Percentiles rank a stretch among this genome's conserved stretches.
Conservation (phyloP, 2,329 filamentous ascomycete species). For the Fusarium haematococcum region DNA sequence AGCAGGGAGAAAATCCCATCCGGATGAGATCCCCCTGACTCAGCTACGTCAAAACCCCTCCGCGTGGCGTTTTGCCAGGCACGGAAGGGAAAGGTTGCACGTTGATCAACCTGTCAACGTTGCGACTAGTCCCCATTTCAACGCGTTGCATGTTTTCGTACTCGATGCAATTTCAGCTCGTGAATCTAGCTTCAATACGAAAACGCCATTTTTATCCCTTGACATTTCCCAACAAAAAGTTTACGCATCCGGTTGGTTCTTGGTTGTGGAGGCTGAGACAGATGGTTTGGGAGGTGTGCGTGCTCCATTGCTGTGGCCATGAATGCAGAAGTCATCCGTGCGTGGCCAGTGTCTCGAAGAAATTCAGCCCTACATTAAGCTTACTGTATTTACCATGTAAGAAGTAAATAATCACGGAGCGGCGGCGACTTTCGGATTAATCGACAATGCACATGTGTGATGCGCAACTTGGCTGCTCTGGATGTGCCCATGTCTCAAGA, state of each 20-base stretch:
- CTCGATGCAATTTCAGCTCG: not conserved
- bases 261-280: not conserved
- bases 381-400: not conserved
- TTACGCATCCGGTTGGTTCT: not conserved
- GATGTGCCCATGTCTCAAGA: not conserved
- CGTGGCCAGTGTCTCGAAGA: not conserved
- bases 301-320: not conserved
- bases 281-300: not conserved
- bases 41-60: not conserved
- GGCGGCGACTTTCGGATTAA: not conserved
- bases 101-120: not conserved
- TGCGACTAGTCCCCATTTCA: not conserved
- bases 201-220: not conserved
- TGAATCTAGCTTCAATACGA: not conserved
- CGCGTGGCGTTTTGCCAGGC: not conserved
- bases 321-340: not conserved
- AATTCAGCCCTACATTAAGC: not conserved
- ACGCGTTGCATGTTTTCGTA: not conserved
- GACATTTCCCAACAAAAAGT: not conserved
- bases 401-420: not conserved
- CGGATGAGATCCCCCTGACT: not conserved
- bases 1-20: not conserved
- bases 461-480: not conserved
- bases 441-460: not conserved
- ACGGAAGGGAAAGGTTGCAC: not conserved